phyloP scores from a whole-genome alignment of 2,329 filamentous ascomycete species.

The Beauveria sp. region DNA sequence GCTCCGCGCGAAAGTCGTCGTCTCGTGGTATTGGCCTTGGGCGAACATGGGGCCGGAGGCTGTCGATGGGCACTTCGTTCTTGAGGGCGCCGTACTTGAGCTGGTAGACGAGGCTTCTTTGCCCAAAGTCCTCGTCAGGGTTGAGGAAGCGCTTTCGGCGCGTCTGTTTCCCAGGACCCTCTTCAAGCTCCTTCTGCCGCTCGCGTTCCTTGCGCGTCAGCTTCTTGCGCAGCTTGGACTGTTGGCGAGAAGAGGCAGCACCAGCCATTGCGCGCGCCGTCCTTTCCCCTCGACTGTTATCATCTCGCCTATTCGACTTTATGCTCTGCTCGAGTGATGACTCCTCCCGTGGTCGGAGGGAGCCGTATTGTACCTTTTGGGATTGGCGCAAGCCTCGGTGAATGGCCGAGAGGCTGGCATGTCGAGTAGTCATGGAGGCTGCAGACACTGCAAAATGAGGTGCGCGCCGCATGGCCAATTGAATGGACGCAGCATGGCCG shows the following conservation, averaged over 20 bases:
- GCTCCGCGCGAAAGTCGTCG: background rate
- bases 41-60: conserved; percentile 21
- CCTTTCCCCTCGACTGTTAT: conserved; percentile 4
- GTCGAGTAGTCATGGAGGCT: conserved; percentile 16
- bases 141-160: conserved; percentile 46
- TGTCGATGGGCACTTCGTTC: conserved; percentile 20
- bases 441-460: background rate
- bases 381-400: conserved; percentile 54
- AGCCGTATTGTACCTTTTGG: conserved; percentile 25
- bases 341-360: conserved; percentile 8
- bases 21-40: conserved; percentile 12
- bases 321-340: background rate
- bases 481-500: conserved; percentile 6
- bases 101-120: conserved; percentile 48
- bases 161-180: conserved; percentile 31
- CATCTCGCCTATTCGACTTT: background rate
- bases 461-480: background rate
- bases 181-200: conserved; percentile 19
- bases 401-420: conserved; percentile 55
- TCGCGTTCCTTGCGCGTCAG: conserved; percentile 34
- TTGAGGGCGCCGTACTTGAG: conserved; percentile 39
- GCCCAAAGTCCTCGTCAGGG: conserved; percentile 41
- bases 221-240: conserved; percentile 44
- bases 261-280: conserved; percentile 24
- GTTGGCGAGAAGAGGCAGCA: conserved; percentile 23